Evolutionary conservation across 805 yeast genomes (phyloP).

Genomic region (Wickerhamomyces kurtzmanii): DNA sequence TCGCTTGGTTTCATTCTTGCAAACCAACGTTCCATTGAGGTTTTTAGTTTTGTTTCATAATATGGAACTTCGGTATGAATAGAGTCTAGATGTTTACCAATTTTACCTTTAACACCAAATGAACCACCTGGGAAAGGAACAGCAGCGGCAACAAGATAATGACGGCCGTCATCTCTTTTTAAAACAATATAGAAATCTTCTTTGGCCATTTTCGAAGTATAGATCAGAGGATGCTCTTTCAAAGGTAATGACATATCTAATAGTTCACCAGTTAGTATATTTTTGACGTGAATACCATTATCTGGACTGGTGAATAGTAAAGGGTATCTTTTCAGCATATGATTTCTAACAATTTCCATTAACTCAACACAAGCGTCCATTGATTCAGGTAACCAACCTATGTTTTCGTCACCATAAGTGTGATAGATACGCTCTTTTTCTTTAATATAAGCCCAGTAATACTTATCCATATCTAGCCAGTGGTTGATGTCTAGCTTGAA

Average conservation of each 20-base stretch:
- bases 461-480: constrained; percentile 77
- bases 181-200: constrained; percentile 64
- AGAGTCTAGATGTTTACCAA: constrained; percentile 52
- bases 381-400: constrained; percentile 59
- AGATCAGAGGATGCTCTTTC: constrained; percentile 53
- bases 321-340: constrained; percentile 56
- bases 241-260: constrained; percentile 52
- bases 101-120: constrained; percentile 48
- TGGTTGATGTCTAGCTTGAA: constrained; percentile 63
- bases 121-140: constrained; percentile 78
- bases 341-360: constrained; percentile 52
- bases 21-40: constrained; percentile 70
- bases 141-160: constrained; percentile 62
- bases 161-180: constrained; percentile 45
- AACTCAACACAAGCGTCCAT: constrained; percentile 52
- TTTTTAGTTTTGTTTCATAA: constrained; percentile 52
- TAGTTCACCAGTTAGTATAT: constrained; percentile 52
- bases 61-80: constrained; percentile 67
- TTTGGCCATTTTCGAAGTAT: constrained; percentile 60
- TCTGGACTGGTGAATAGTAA: constrained; percentile 41
- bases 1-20: constrained; percentile 47
- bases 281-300: constrained; percentile 42
- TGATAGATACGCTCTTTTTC: constrained; percentile 52
- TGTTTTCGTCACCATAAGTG: constrained; percentile 48
- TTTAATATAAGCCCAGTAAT: constrained; percentile 53